Conservation (phyloP, 345 rosid species). For the Microcos paniculata region DNA sequence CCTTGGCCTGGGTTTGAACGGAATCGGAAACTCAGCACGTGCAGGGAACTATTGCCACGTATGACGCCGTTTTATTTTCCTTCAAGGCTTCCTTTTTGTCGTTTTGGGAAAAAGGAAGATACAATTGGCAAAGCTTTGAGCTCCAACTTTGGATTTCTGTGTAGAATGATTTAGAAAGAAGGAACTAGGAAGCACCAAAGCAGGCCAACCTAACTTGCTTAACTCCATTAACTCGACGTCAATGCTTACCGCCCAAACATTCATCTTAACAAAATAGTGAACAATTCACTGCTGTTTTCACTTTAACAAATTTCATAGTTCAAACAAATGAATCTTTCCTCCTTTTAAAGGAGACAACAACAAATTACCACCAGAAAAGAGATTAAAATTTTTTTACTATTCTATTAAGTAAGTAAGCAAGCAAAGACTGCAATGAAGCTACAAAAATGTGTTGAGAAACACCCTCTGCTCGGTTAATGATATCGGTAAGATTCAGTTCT, state of each 20-base stretch:
- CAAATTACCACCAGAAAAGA: too few species aligned
- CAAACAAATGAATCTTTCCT: too few species aligned
- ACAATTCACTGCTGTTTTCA: too few species aligned
- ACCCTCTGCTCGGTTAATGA: background rate
- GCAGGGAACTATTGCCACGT: background rate
- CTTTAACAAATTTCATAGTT: too few species aligned
- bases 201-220: too few species aligned
- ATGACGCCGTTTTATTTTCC: background rate
- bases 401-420: too few species aligned
- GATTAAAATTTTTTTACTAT: too few species aligned
- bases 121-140: background rate
- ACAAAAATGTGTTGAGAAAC: background rate
- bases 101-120: background rate
- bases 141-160: too few species aligned
- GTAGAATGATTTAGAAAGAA: background rate
- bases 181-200: background rate
- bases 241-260: too few species aligned
- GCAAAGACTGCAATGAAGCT: background rate
- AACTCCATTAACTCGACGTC: too few species aligned
- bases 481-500: background rate
- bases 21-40: conserved; percentile 2
- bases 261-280: too few species aligned
- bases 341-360: too few species aligned
- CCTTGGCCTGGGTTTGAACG: background rate
- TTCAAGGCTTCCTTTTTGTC: background rate